Evolutionary conservation across 345 rosid species (phyloP).

Genomic region (Brassica incana): DNA sequence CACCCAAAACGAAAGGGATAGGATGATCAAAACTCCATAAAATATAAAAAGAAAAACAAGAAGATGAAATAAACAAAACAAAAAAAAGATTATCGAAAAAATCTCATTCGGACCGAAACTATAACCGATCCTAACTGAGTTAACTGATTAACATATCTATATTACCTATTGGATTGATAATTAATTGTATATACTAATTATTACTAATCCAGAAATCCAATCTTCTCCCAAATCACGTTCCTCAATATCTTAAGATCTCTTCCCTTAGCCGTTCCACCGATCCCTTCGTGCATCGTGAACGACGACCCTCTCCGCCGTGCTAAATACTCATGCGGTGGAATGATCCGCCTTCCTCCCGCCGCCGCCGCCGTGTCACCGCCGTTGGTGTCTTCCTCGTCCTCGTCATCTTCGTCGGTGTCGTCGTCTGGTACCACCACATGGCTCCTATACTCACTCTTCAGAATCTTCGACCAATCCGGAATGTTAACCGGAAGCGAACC

Average conservation of each 20-base stretch:
- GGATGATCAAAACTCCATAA: conserved; percentile 19
- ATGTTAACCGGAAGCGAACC: conserved; percentile 70
- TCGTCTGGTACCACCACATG: conserved; percentile 35
- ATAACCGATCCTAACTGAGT: conserved; percentile 15
- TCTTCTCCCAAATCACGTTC: conserved; percentile 64
- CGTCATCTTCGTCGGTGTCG: conserved; percentile 37
- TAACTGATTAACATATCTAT: conserved; percentile 4
- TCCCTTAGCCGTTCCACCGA: conserved; percentile 62
- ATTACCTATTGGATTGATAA: conserved; percentile 13
- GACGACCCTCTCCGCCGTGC: conserved; percentile 61
- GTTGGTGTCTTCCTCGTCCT: conserved; percentile 15
- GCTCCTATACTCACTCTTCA: conserved; percentile 45
- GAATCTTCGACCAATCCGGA: conserved; percentile 85
- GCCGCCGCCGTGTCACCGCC: conserved; percentile 4
- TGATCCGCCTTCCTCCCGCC: conserved; percentile 17
- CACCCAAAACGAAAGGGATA: not conserved
- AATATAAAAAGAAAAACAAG: not conserved
- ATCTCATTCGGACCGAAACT: conserved; percentile 29
- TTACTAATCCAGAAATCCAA: conserved; percentile 55
- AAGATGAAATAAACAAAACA: not conserved
- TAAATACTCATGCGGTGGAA: conserved; percentile 64
- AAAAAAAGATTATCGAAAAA: conserved; percentile 20
- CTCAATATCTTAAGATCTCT: conserved; percentile 60
- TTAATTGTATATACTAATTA: not conserved
- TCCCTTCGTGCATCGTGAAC: conserved; percentile 54